phyloP scores from a whole-genome alignment of 202 grass and related monocot species.

The Brachypodium distachyon region DNA sequence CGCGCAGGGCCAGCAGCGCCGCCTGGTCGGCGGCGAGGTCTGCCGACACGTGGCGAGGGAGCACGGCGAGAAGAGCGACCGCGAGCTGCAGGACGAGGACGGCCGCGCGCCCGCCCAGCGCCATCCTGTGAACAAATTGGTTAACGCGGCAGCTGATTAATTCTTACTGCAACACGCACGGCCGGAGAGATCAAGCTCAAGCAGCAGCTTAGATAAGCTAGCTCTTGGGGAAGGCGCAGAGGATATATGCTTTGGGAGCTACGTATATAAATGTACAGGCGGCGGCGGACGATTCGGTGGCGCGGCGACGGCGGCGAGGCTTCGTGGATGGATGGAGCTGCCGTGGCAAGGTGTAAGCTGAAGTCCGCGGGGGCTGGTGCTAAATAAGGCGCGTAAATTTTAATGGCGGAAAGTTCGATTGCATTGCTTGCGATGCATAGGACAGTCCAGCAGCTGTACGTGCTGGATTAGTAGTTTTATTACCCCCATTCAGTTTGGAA shows the following conservation, averaged over 20 bases:
- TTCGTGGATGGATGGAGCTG: not conserved
- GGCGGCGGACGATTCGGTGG: not conserved
- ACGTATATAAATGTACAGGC: not conserved
- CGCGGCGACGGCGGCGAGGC: not conserved
- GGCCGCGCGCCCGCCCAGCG: not conserved
- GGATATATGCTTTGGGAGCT: not conserved
- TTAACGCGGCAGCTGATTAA: too few relatives aligned
- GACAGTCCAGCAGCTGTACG: not conserved
- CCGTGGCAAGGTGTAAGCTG: not conserved
- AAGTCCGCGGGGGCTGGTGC: not conserved
- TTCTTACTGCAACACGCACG: too few relatives aligned
- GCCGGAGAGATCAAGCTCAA: too few relatives aligned
- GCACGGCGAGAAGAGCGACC: not conserved
- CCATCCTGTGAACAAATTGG: not conserved
- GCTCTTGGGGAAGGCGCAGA: not conserved
- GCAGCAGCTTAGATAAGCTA: not conserved
- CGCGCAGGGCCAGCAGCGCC: constrained; percentile 37
- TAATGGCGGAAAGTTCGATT: not conserved
- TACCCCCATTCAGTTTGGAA: too few relatives aligned
- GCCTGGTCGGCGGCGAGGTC: constrained; percentile 19
- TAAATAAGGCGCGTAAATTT: not conserved
- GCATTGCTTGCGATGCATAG: too few relatives aligned
- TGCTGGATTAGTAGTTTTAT: too few relatives aligned
- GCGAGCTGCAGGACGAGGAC: not conserved
- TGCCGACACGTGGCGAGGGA: not conserved